Conservation (phyloP, 352 stramenopile species). For the Pelagophyceae sp. region DNA sequence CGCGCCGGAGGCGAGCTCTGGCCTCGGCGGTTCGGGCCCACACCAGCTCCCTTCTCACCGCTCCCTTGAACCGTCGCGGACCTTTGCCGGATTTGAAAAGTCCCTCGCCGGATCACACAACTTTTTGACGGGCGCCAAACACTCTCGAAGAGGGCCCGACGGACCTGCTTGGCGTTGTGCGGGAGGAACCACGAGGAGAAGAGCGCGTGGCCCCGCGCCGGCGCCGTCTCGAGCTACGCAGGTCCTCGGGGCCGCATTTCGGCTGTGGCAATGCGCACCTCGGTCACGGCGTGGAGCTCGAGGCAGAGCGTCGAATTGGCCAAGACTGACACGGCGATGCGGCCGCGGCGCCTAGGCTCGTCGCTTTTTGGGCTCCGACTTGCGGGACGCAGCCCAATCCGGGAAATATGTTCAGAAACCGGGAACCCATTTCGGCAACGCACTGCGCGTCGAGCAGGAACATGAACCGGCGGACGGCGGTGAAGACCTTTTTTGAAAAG, state of each 20-base stretch:
- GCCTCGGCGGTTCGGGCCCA: no score
- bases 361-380: no score
- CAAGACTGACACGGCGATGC: constrained; percentile 20
- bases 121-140: no score
- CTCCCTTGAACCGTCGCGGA: no score
- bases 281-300: constrained; percentile 10
- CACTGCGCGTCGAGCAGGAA: constrained; percentile 48
- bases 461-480: constrained; percentile 42
- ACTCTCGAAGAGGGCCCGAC: no score
- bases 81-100: no score
- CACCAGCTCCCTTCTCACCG: no score
- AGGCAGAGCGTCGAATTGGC: constrained; percentile 17
- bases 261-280: not conserved
- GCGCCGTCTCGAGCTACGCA: not conserved
- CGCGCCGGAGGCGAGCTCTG: no score
- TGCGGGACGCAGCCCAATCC: no score
- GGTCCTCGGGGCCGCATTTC: not conserved
- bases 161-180: not conserved
- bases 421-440: no score
- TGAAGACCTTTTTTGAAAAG: constrained; percentile 26
- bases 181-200: constrained; percentile 10
- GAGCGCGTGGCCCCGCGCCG: not conserved
- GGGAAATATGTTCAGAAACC: no score
- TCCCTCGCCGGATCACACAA: no score
- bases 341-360: constrained; percentile 25